Conservation (phyloP, 257 asterid species). For the Cruciata laevipes region DNA sequence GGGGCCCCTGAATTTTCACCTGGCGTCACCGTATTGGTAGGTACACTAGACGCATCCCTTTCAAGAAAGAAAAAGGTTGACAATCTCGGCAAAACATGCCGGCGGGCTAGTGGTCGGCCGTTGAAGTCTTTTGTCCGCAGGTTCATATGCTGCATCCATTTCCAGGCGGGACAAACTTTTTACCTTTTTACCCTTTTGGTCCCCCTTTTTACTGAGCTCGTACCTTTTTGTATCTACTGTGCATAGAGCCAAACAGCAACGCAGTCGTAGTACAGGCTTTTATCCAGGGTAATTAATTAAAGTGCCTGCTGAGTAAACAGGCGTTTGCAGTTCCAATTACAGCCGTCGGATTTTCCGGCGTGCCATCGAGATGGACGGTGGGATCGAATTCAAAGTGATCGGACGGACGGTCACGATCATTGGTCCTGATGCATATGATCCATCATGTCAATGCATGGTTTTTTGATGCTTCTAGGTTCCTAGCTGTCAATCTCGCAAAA, state of each 20-base stretch:
- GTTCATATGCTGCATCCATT: conserved; percentile 2
- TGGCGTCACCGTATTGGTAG: not conserved
- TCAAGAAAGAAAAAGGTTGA: conserved; percentile 18
- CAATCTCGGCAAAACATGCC: conserved; percentile 36
- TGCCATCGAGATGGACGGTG: not conserved
- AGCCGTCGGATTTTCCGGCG: conserved; percentile 31
- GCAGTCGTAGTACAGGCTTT: conserved; percentile 8
- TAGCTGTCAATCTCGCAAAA: not conserved
- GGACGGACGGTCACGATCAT: not conserved
- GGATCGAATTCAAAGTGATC: not conserved
- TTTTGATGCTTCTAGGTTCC: not conserved
- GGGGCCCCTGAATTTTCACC: no score
- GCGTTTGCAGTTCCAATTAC: not conserved
- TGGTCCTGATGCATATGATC: not conserved
- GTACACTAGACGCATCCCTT: conserved; percentile 40
- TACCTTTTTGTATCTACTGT: not conserved
- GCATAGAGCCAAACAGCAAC: not conserved
- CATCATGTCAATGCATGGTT: not conserved
- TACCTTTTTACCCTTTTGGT: not conserved
- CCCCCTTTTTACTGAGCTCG: conserved; percentile 1
- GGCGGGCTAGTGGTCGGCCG: conserved; percentile 50
- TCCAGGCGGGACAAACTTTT: not conserved
- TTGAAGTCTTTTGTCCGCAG: conserved; percentile 16
- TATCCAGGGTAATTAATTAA: conserved; percentile 6
- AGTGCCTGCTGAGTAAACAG: not conserved